Base-by-base conservation (phyloP, 2,329 filamentous ascomycete genomes). In the Ophiostoma populinum region DNA sequence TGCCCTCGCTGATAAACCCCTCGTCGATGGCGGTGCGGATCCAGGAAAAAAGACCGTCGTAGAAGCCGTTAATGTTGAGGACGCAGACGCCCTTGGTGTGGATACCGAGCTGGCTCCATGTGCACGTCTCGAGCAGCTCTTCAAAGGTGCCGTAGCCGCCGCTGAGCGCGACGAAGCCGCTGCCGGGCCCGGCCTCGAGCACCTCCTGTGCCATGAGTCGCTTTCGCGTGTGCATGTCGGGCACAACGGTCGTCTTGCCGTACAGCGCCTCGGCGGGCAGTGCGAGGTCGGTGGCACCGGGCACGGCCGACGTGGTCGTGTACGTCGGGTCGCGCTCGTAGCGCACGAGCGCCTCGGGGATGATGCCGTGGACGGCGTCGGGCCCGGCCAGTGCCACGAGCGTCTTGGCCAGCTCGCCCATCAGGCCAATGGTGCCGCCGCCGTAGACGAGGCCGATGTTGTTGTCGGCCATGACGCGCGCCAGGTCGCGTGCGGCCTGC, bases 41-140 rank as follows among this genome's bases (percentile, higher is more conserved):
- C 87, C 86, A 94, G 34, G 67, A 57, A 39, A 94, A 55, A 42
- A 98, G 60, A 1, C 85, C 85, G 54, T 92, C 79, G 70, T 86
- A 98, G 57, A 92, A 95, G 0, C 85, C 83, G 36, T 86, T 75
- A 18, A 94, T 67, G 54, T 95, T 95, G 46, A 81, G 71, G 32
- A 94, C 61, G 36, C 87, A 75, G 30, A 95, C 75, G 4, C 79
- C 80, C 33, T 68, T 64, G 46, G 65, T 66, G 57, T 95, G 90
- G 45, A 98, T 95, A 1, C 90, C 87, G 33, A 98, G 59, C 60
- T 95, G 90, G 55, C 94, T 95, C 86, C 90, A 98, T 9, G 82
- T 92, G 18, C 75, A 75, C 3, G 82, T 73, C 60, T 92, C 82
- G 56, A 93, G 85, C 51, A 98, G 67, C 65, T 98, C 90, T 61